Base-by-base conservation (phyloP, 2,329 filamentous ascomycete species). In the Hymenoscyphus fructigenus region DNA sequence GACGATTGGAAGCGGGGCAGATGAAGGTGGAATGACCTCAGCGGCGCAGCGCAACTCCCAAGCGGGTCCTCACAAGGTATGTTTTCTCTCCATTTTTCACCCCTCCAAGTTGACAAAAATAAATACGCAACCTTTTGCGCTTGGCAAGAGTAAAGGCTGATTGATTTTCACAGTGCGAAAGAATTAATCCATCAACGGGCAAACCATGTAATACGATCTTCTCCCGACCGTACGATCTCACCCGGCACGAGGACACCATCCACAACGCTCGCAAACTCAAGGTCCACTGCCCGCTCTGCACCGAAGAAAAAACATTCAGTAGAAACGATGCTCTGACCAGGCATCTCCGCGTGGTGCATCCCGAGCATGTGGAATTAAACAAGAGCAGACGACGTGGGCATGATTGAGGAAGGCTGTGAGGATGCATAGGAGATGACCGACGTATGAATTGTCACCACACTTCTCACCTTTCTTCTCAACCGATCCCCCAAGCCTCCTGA, bases 221-320 rank as follows among this genome's bases (percentile, higher is more conserved):
- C 78, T 97, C 94, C 0, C 84, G 95, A 23, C 95, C 95, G 1
- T 99, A 99, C 82, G 95, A 99, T 78, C 84, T 99, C 61, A 99
- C 95, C 0, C 85, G 95, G 26, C 95, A 99, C 75, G 95, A 99
- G 77, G 94, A 97, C 70, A 98, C 95, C 0, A 98, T 98, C 69
- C 95, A 98, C 84, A 97, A 97, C 72, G 89, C 88, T 0, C 88
- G 91, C 73, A 97, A 97, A 83, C 89, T 93, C 77, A 98, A 98
- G 81, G 93, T 97, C 7, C 89, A 92, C 56, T 99, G 95, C 78
- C 88, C 93, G 68, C 80, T 97, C 58, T 99, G 95, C 79, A 93
- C 91, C 1, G 93, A 98, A 73, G 94, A 98, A 75, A 98, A 98
- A 84, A 96, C 92, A 0, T 99, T 99, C 75, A 97, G 93, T 72